Evolutionary conservation across 257 asterid genomes (phyloP).

Genomic region (Solanum ossicruentum): DNA sequence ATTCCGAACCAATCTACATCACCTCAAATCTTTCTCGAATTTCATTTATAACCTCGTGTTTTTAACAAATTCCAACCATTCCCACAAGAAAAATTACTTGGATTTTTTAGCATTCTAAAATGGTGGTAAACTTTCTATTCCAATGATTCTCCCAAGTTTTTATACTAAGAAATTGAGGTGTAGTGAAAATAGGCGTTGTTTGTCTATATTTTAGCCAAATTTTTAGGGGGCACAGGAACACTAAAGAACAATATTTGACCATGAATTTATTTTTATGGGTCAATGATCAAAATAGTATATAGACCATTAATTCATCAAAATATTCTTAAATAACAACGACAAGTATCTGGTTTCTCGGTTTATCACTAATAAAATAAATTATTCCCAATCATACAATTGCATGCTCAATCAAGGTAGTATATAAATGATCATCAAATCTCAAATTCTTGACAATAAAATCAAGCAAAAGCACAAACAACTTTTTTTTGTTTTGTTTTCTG

Average conservation of each 20-base stretch:
- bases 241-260: neutral
- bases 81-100: neutral
- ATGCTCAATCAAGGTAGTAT: neutral
- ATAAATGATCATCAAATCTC: neutral
- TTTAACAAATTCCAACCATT: neutral
- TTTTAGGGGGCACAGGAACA: neutral
- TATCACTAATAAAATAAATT: neutral
- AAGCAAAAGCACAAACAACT: neutral
- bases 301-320: neutral
- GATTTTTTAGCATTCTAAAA: neutral
- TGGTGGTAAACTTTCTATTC: neutral
- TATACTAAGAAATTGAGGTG: neutral
- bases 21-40: neutral
- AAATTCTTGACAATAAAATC: neutral
- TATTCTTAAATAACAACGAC: neutral
- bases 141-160: neutral
- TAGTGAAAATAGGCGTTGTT: neutral
- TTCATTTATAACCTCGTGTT: no score
- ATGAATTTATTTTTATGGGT: neutral
- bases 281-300: neutral
- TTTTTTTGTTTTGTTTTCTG: neutral
- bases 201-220: neutral
- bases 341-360: neutral
- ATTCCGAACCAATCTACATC: neutral
- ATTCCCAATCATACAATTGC: neutral